Conservation (phyloP, 345 rosid species). For the Salix suchowensis region DNA sequence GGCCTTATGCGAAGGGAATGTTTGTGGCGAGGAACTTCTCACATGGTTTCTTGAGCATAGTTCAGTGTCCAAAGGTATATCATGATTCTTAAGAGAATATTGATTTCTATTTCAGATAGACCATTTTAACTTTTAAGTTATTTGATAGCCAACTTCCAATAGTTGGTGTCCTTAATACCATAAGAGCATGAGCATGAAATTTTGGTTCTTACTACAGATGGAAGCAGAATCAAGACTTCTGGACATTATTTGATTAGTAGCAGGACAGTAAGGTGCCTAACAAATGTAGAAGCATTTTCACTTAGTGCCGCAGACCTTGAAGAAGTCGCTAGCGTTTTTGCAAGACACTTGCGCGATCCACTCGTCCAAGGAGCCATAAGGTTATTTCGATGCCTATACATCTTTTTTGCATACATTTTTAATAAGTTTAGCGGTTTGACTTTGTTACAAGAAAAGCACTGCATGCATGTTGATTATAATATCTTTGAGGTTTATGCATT, state of each 20-base stretch:
- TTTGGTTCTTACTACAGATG: constrained; percentile 34
- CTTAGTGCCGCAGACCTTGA: constrained; percentile 72
- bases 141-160: neutral
- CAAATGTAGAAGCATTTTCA: constrained; percentile 84
- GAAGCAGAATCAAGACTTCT: constrained; percentile 38
- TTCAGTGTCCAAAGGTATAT: constrained; percentile 55
- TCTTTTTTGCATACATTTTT: neutral
- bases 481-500: no score
- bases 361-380: constrained; percentile 85
- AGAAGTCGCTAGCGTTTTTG: constrained; percentile 83
- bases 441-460: neutral
- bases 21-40: constrained; percentile 87
- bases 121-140: neutral
- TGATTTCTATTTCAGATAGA: neutral
- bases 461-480: neutral
- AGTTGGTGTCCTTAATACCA: neutral
- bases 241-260: constrained; percentile 48
- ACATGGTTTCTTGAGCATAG: constrained; percentile 85
- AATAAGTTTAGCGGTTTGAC: neutral
- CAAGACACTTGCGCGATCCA: no score
- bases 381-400: constrained; percentile 22
- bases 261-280: constrained; percentile 58
- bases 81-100: neutral
- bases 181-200: neutral
- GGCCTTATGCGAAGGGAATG: constrained; percentile 61